phyloP scores from a whole-genome alignment of 148 eudicot genomes.

The Cornus suecica region DNA sequence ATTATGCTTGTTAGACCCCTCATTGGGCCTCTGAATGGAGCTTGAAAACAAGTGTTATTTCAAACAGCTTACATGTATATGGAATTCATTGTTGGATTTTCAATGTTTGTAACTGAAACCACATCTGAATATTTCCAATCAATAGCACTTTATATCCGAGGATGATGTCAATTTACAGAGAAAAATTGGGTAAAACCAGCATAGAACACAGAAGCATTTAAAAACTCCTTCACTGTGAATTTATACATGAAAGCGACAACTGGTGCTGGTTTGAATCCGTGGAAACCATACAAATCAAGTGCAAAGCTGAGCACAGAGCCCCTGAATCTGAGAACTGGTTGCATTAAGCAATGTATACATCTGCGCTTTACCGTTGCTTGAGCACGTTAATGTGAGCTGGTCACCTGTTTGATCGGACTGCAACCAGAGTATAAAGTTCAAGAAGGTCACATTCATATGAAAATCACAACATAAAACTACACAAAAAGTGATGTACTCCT shows the following conservation, averaged over 20 bases:
- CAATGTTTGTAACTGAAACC: not conserved
- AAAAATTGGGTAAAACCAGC: not conserved
- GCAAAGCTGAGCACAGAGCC: slow-evolving; percentile 68
- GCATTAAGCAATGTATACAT: slow-evolving; percentile 51
- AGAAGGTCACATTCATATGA: not conserved
- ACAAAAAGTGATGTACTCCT: not conserved
- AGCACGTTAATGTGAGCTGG: slow-evolving; percentile 67
- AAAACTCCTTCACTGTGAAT: not conserved
- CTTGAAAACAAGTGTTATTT: not conserved
- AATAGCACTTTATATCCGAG: not conserved
- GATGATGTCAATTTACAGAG: not conserved
- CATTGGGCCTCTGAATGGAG: not conserved
- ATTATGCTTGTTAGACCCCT: no score
- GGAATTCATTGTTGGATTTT: not conserved
- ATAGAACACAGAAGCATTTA: not conserved
- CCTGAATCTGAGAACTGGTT: slow-evolving; percentile 53
- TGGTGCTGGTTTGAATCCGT: not conserved
- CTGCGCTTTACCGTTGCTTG: slow-evolving; percentile 44
- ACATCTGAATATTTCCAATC: not conserved
- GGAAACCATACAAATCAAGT: slow-evolving; percentile 9
- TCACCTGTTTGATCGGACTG: slow-evolving; percentile 56
- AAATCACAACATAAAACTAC: not conserved
- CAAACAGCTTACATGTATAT: not conserved
- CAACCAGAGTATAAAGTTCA: slow-evolving; percentile 7
- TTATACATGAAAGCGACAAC: slow-evolving; percentile 12